Percentiles rank a stretch among this genome's conserved stretches.
Conservation (phyloP, 495 filamentous ascomycete species). For the Aspergillus egyptiacus region DNA sequence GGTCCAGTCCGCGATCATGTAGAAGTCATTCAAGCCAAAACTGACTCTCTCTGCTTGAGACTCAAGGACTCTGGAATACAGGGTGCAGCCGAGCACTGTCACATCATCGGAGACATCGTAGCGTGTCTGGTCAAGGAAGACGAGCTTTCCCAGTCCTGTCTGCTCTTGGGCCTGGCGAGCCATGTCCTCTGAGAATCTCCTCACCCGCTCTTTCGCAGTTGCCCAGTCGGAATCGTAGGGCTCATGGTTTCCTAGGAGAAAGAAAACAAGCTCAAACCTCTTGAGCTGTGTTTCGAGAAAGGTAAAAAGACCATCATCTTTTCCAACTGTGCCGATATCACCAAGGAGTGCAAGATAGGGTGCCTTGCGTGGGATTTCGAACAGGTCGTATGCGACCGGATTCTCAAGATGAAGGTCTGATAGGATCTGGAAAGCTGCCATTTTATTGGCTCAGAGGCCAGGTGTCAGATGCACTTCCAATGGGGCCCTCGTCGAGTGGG, state of each 20-base stretch:
- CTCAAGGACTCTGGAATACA: conserved; percentile 23
- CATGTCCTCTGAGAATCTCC: conserved; percentile 19
- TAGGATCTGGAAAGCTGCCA: conserved; percentile 43
- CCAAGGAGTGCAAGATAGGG: conserved; percentile 52
- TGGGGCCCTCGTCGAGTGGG: background rate
- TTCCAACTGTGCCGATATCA: conserved; percentile 49
- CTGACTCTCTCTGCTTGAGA: conserved; percentile 21
- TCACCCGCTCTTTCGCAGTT: conserved; percentile 19
- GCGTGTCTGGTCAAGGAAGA: conserved; percentile 41
- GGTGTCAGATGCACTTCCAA: background rate
- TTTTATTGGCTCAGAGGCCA: conserved; percentile 3
- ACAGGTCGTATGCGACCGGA: conserved; percentile 40
- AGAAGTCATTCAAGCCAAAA: conserved; percentile 45
- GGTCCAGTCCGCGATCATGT: conserved; percentile 41
- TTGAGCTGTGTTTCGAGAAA: conserved; percentile 43
- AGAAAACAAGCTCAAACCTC: conserved; percentile 43
- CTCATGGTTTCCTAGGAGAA: conserved; percentile 54
- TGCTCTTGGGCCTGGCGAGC: background rate
- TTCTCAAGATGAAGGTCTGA: conserved; percentile 55
- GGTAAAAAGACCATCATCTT: conserved; percentile 32
- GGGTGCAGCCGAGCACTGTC: conserved; percentile 44
- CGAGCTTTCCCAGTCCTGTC: conserved; percentile 32
- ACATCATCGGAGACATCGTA: conserved; percentile 30
- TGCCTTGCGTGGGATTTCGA: conserved; percentile 37
- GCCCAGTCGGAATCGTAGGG: conserved; percentile 42